A percentile compares a stretch with the other conserved stretches of the same genome.
These are phyloP conservation scores for Spencermartinsiella europaea DNA, from an alignment of 805 yeast species.

Conservation along the genomic window DNA sequence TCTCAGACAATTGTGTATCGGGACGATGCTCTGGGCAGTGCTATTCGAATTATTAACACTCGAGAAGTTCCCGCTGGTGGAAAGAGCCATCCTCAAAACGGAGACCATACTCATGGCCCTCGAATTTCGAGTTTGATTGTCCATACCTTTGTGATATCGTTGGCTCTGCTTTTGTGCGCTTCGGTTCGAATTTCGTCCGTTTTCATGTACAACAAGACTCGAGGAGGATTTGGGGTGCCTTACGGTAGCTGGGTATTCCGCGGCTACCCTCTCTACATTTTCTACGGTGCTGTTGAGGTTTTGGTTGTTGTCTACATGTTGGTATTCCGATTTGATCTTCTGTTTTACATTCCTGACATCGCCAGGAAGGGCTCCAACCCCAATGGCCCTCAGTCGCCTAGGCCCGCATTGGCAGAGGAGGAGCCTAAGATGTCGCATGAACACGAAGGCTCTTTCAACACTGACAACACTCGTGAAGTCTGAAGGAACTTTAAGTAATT, in stretches of 20 bases:
- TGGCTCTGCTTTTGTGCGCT: slow-evolving; percentile 25
- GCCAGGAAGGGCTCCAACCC: slow-evolving; percentile 31
- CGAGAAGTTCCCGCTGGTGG: slow-evolving; percentile 39
- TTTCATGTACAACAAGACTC: slow-evolving; percentile 23
- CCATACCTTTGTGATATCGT: slow-evolving; percentile 20
- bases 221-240: slow-evolving; percentile 15
- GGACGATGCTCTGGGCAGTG: slow-evolving; percentile 43
- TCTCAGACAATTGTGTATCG: slow-evolving; percentile 36
- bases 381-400: neutral
- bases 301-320: slow-evolving; percentile 53
- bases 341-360: slow-evolving; percentile 74
- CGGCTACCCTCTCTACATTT: slow-evolving; percentile 58
- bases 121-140: slow-evolving; percentile 40
- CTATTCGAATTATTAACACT: slow-evolving; percentile 58
- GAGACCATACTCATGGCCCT: slow-evolving; percentile 28
- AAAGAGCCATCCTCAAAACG: slow-evolving; percentile 44
- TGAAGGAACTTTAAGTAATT: too few species aligned
- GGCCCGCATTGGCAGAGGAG: neutral
- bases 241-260: slow-evolving; percentile 42
- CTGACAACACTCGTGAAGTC: neutral
- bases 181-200: slow-evolving; percentile 31
- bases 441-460: neutral
- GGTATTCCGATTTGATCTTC: slow-evolving; percentile 62
- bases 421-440: neutral
- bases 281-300: slow-evolving; percentile 65